Evolutionary conservation across 306 rosid genomes (phyloP), one percentile per base, ranked within the genome.

Genomic region (Fragaria iinumae): DNA sequence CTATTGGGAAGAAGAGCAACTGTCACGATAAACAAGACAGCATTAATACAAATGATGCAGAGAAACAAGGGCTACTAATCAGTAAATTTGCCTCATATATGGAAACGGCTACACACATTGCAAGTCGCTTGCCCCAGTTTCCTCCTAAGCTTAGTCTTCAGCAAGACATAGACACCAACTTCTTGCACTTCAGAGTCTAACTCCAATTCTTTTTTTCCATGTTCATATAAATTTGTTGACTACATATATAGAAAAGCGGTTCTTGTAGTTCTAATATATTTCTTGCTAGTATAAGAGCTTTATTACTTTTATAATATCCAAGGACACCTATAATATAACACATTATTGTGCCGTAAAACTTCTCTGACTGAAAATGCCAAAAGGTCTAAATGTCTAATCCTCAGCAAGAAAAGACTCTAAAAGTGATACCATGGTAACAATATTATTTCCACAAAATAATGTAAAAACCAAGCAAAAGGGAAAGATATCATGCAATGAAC

Each of bases 71-170:
- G 57, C 38, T 70, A 75, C 76, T 6, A 62, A 12, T 39, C 47
- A 44, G 29, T 20, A 84, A 83, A 73, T 80, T 82, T 14, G 56
- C 60, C 29, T 65, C 72, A 23, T 85, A 82, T 74, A 74, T 91
- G 49, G 85, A 87, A 48, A 77, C 64, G 0, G 97, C 97, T 14
- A 80, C 43, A 59, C 77, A 21, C 34, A 77, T 91, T 74, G 91
- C 95, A 2, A 75, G 41, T 76, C 56, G 65, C 29, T 92, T 94
- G 63, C 90, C 91, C 47, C 87, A 85, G 84, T 89, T 87, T 76
- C 93, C 93, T 66, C 74, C 86, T 59, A 75, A 75, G 67, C 85
- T 91, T 11, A 29, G 34, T 52, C 72, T 91, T 55, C 84, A 57
- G 6, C 87, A 44, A 67, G 86, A 84, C 8, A 60, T 86, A 52